Base-by-base conservation (phyloP, 179 eudicot species). In the Silene coronaria region DNA sequence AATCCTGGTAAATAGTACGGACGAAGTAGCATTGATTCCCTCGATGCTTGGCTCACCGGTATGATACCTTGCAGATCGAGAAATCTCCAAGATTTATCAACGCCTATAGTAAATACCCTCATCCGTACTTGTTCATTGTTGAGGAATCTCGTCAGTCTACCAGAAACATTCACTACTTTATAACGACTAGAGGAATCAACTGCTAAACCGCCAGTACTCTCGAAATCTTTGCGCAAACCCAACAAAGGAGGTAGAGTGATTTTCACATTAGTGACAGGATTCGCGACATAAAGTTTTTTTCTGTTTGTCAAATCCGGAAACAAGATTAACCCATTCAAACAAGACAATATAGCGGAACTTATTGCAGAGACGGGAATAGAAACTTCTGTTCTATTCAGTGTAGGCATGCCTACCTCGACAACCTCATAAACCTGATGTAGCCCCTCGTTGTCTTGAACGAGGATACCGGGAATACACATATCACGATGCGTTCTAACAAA, bases 51-150 rank as follows among this genome's bases (percentile, higher is more conserved):
- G 19, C 16, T 51, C 57, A 51, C 14, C 1, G 12, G 27, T 24
- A 62, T n/a, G n/a, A n/a, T 51, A 51, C 57, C 30, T 64, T 64
- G 9, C 28, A 30, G 68, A 17, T 64, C 68, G 32, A 64, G 27
- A 12, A 12, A 11, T 64, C 68, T 64, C 68, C 68, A 64, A 64
- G 68, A 4, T 26, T 64, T 27, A 64, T 64, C 68, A 30, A 26
- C 22, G 7, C 68, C 68, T 10, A 28, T 17, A 27, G 68, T 64
- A 24, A 64, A 64, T 17, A 64, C 68, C 68, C 14, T 26, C 19
- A 64, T 27, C 19, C 14, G n/a, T 14, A 64, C 8, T 27, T 26
- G 6, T 9, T 38, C 12, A 1, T 11, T 7, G 45, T 1, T 2
- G 45, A 38, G 9, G 1, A 7, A 9, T 0, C 0, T 28, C 3